Base-by-base conservation (phyloP, 2,329 filamentous ascomycete species). In the Elsinoe perseae region DNA sequence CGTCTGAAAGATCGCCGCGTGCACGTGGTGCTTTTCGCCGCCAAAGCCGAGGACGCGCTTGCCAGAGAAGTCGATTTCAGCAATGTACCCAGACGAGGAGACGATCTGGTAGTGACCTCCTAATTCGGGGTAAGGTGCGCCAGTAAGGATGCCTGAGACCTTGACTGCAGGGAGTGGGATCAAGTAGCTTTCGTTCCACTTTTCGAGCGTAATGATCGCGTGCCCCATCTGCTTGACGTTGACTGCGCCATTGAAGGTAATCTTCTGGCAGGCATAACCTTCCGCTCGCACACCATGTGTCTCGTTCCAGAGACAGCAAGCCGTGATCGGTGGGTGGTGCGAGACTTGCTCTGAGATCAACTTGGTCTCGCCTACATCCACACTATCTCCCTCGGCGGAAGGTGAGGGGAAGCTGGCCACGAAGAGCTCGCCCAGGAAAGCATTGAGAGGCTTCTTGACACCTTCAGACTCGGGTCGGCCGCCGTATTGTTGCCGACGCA, bases 401-500 rank as follows among this genome's bases (percentile, higher is more conserved):
- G 48, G 48, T 28, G 28, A 36, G n/a, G 8, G 66, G 66, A 66
- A 68, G 62, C 10, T 65, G 64, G 16, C 70, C 2, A 77, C 56
- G 60, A 77, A 78, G 0, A 77, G 54, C 56, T 78, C 75, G 0
- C 75, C 75, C 1, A 78, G 65, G 54, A 78, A 77, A 1, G 76
- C 73, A 59, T 78, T 78, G 48, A 79, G 62, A 0, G 77, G 76
- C 60, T 79, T 80, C 66, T 77, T 78, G 1, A 75, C 69, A 3
- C 73, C 74, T 12, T 74, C 69, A 21, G 62, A 64, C 30, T 71
- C 69, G 7, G 68, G 62, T n/a, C 72, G 66, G 3, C 74, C 73
- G 2, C 72, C 72, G 57, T 77, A 77, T 54, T 77, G 73, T 61
- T 79, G 76, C 7, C 73, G 72, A 54, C 71, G 72, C 18, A 78